These are phyloP conservation scores for Globisporangium apiculatum DNA, from an alignment of 352 stramenopile species.

Conservation along the genomic window DNA sequence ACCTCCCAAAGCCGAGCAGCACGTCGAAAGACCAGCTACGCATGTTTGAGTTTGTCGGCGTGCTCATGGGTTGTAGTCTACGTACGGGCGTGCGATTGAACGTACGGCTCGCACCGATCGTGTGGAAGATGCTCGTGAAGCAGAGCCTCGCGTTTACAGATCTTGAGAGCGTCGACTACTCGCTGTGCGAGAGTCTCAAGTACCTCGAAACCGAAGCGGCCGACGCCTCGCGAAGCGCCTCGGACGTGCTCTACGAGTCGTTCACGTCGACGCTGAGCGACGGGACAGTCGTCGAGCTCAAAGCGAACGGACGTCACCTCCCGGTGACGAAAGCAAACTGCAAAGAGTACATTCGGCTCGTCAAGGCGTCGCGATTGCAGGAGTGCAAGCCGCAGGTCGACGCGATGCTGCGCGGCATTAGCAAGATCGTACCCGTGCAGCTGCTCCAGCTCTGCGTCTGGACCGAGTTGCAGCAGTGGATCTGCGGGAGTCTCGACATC, in stretches of 20 bases:
- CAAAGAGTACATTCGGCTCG: slow-evolving; percentile 63
- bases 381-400: slow-evolving; percentile 75
- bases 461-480: slow-evolving; percentile 73
- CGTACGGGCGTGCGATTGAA: slow-evolving; percentile 72
- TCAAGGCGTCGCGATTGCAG: slow-evolving; percentile 53
- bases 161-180: slow-evolving; percentile 21
- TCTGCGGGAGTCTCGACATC: slow-evolving; percentile 72
- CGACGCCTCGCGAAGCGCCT: slow-evolving; percentile 4
- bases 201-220: slow-evolving; percentile 28
- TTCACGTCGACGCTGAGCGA: slow-evolving; percentile 72
- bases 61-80: slow-evolving; percentile 73
- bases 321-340: slow-evolving; percentile 62
- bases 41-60: slow-evolving; percentile 74
- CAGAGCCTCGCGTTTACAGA: slow-evolving; percentile 54
- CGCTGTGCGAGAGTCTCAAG: slow-evolving; percentile 47
- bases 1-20: slow-evolving; percentile 48
- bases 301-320: slow-evolving; percentile 29
- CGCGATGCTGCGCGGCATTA: slow-evolving; percentile 59
- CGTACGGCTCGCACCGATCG: slow-evolving; percentile 56
- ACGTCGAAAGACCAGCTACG: slow-evolving; percentile 46
- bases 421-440: slow-evolving; percentile 59
- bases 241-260: slow-evolving; percentile 49
- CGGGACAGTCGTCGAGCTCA: slow-evolving; percentile 57
- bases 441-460: slow-evolving; percentile 72
- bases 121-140: slow-evolving; percentile 79